Conservation (phyloP, 495 filamentous ascomycete species). For the Penicillium malachiteum region DNA sequence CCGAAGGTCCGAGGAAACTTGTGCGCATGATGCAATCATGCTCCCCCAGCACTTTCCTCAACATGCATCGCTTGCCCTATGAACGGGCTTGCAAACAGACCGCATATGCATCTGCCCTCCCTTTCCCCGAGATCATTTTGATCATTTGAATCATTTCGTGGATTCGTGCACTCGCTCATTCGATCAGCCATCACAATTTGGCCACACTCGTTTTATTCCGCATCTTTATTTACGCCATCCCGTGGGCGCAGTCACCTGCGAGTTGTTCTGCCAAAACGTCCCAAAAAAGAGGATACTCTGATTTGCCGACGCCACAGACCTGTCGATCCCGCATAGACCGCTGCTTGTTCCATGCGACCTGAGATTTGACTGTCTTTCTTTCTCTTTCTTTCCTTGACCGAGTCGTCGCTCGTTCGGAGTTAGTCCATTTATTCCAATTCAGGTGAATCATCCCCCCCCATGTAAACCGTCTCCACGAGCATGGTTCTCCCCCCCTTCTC, state of each 20-base stretch:
- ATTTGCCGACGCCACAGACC: constrained; percentile 7
- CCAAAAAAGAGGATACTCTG: not conserved
- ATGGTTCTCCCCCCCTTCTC: constrained; percentile 4
- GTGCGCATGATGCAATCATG: constrained; percentile 26
- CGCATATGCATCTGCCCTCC: not conserved
- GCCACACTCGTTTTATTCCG: constrained; percentile 20
- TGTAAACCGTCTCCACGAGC: constrained; percentile 1
- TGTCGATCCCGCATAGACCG: constrained; percentile 29
- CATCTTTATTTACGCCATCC: constrained; percentile 31
- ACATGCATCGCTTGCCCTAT: constrained; percentile 4
- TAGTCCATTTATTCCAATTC: constrained; percentile 3
- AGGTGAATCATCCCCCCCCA: constrained; percentile 6
- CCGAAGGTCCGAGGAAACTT: constrained; percentile 4
- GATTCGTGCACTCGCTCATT: not conserved
- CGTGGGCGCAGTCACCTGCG: constrained; percentile 24
- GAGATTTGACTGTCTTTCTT: constrained; percentile 2
- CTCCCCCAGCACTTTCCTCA: constrained; percentile 11
- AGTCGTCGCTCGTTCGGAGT: constrained; percentile 5
- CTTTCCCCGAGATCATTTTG: not conserved
- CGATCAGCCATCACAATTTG: not conserved
- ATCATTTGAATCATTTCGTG: not conserved
- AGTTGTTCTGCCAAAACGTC: constrained; percentile 4
- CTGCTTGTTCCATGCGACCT: constrained; percentile 30
- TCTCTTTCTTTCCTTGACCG: no score
- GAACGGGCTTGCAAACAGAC: not conserved